A percentile compares a stretch with the other conserved stretches of the same genome.
Evolutionary conservation across 768 basidiomycete species (phyloP).

Genomic region (Agrocybe pediades): DNA sequence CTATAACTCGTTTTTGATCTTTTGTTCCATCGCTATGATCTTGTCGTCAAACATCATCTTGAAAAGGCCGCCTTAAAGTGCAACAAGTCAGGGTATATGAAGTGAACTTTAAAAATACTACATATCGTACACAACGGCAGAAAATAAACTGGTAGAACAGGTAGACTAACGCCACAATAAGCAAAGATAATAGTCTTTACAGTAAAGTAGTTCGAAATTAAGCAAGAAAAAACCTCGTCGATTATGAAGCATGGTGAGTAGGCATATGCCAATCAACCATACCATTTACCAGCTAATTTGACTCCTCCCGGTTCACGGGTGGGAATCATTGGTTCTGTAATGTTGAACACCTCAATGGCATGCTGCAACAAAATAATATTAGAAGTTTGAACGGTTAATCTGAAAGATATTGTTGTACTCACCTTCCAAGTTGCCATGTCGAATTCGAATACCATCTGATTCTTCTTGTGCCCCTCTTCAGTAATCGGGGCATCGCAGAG

Average conservation of each 20-base stretch:
- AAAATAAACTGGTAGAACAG: too few species aligned
- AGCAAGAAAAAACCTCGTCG: background rate
- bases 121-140: too few species aligned
- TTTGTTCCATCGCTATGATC: background rate
- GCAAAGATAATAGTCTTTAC: background rate
- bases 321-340: conserved; percentile 75
- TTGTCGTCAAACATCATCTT: too few species aligned
- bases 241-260: background rate
- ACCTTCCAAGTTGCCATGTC: conserved; percentile 92
- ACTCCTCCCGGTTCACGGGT: conserved; percentile 62
- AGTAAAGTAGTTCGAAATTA: background rate
- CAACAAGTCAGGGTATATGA: too few species aligned
- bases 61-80: too few species aligned
- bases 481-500: conserved; percentile 67
- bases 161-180: too few species aligned
- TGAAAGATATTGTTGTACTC: conserved; percentile 20
- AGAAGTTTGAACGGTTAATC: background rate
- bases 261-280: conserved; percentile 44
- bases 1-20: background rate
- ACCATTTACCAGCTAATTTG: conserved; percentile 70
- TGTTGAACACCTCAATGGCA: conserved; percentile 86
- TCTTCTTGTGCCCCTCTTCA: conserved; percentile 62
- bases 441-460: conserved; percentile 90
- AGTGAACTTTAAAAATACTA: too few species aligned
- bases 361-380: conserved; percentile 44